phyloP scores from a whole-genome alignment of 345 rosid genomes.

The Erucastrum elatum region DNA sequence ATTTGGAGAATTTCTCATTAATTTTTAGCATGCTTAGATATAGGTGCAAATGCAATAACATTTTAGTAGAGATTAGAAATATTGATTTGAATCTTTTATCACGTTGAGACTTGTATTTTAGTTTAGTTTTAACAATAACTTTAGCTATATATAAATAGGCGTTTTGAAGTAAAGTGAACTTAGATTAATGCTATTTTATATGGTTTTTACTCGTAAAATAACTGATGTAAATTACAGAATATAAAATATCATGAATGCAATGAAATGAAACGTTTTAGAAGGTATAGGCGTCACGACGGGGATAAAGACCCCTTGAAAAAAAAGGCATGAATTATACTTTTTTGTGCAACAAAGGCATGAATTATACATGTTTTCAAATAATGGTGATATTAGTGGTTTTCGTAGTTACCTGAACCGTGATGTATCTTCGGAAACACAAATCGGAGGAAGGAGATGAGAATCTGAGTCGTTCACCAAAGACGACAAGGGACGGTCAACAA shows the following conservation, averaged over 20 bases:
- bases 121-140: background rate
- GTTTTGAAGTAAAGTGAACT: too few relatives aligned
- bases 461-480: conserved; percentile 26
- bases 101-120: background rate
- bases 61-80: background rate
- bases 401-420: conserved; percentile 51
- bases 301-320: background rate
- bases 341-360: too few relatives aligned
- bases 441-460: conserved; percentile 53
- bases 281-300: background rate
- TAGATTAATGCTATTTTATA: too few relatives aligned
- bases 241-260: background rate
- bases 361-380: background rate
- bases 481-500: conserved; percentile 40
- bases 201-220: too few relatives aligned
- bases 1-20: background rate
- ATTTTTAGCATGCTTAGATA: background rate
- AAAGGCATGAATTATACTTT: too few relatives aligned
- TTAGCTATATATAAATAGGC: too few relatives aligned
- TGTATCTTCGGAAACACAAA: conserved; percentile 68
- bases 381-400: background rate
- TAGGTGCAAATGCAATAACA: background rate
- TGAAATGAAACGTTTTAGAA: background rate
- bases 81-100: background rate
- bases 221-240: too few relatives aligned